A percentile compares a stretch with the other conserved stretches of the same genome.
These are phyloP conservation scores for Eucalyptus marginata DNA, from an alignment of 345 rosid genomes.

Conservation along the genomic window DNA sequence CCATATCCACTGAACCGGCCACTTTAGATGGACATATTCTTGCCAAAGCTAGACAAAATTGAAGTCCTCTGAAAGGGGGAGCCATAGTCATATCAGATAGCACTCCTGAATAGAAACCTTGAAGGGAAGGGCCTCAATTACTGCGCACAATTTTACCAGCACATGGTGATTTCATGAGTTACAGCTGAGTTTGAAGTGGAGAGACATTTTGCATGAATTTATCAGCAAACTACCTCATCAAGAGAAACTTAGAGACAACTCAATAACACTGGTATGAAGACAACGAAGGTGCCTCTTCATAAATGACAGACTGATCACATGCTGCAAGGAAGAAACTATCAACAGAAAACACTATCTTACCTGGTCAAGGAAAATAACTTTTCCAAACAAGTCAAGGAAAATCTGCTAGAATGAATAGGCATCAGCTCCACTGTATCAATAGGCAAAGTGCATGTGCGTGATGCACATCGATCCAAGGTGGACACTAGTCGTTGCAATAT, in stretches of 20 bases:
- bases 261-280: not conserved
- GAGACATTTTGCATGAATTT: not conserved
- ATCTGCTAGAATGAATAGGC: constrained; percentile 89
- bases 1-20: not conserved
- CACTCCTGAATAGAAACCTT: not conserved
- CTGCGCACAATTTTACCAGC: not conserved
- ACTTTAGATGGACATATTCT: not conserved
- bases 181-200: not conserved
- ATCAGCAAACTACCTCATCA: not conserved
- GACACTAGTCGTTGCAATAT: constrained; percentile 70
- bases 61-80: not conserved
- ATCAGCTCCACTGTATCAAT: constrained; percentile 92
- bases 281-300: not conserved
- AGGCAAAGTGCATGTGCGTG: constrained; percentile 93
- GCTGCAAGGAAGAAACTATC: not conserved
- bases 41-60: not conserved
- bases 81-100: not conserved
- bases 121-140: not conserved
- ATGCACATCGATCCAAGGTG: constrained; percentile 91
- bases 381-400: constrained; percentile 81
- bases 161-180: not conserved
- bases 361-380: constrained; percentile 77
- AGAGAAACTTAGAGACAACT: not conserved
- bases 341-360: constrained; percentile 13
- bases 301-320: not conserved